Conservation (phyloP, 345 rosid genomes). For the Microthlaspi erraticum region DNA sequence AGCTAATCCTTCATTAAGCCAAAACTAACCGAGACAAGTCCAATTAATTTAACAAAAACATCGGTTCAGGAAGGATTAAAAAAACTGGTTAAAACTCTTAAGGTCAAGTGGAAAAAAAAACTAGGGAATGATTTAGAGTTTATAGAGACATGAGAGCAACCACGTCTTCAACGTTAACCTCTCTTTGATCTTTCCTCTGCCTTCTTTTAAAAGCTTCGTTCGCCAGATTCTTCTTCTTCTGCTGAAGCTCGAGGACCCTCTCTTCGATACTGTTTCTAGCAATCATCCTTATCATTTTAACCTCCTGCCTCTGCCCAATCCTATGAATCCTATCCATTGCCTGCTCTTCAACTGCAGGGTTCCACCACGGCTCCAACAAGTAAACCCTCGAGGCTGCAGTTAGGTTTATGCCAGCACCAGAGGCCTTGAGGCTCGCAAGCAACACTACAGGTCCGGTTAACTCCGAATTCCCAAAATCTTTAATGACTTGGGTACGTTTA, state of each 20-base stretch:
- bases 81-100: conserved; percentile 3
- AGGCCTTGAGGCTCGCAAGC: conserved; percentile 87
- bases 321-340: conserved; percentile 92
- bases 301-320: conserved; percentile 77
- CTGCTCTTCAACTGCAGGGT: conserved; percentile 87
- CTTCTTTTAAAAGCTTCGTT: conserved; percentile 65
- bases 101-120: background rate
- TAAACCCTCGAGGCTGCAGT: conserved; percentile 76
- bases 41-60: background rate
- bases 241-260: conserved; percentile 72
- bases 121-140: background rate
- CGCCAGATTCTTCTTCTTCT: conserved; percentile 77
- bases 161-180: conserved; percentile 64
- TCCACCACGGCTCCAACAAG: conserved; percentile 94
- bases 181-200: conserved; percentile 50
- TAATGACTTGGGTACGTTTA: conserved; percentile 64
- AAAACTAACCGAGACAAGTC: background rate
- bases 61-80: background rate
- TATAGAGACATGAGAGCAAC: conserved; percentile 64
- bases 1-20: conserved; percentile 3
- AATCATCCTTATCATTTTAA: conserved; percentile 72
- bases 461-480: conserved; percentile 57
- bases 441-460: conserved; percentile 57
- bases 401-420: conserved; percentile 80
- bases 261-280: conserved; percentile 79